These are phyloP conservation scores for Leccinellum albellum DNA, from an alignment of 768 basidiomycete genomes.

Conservation along the genomic window DNA sequence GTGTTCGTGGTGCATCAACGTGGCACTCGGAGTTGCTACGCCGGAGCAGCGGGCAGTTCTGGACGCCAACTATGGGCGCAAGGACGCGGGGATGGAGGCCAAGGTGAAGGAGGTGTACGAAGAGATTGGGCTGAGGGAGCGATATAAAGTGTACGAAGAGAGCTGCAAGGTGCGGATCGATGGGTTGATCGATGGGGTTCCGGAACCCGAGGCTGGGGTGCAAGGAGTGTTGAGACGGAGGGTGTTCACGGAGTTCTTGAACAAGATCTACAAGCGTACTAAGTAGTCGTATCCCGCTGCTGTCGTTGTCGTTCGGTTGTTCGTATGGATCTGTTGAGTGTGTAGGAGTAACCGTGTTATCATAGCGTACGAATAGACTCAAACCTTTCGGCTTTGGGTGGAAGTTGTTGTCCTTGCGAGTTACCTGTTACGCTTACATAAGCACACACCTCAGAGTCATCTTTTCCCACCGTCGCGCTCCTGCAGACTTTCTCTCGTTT, in stretches of 20 bases:
- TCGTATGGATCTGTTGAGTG: not conserved
- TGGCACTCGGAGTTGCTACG: constrained; percentile 60
- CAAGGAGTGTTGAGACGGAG: constrained; percentile 51
- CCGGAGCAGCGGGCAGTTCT: constrained; percentile 55
- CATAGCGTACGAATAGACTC: no score
- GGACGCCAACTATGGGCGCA: constrained; percentile 66
- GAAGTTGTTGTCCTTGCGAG: no score
- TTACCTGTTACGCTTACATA: no score
- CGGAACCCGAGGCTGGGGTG: constrained; percentile 46
- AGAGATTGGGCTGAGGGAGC: constrained; percentile 56
- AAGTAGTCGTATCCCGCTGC: constrained; percentile 35
- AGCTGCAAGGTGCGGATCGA: constrained; percentile 62
- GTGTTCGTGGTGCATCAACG: constrained; percentile 95
- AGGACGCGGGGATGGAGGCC: constrained; percentile 44
- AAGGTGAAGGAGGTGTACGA: constrained; percentile 72
- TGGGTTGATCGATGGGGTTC: constrained; percentile 66
- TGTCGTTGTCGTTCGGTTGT: not conserved
- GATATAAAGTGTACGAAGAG: constrained; percentile 80
- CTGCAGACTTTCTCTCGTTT: no score
- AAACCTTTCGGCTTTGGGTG: no score
- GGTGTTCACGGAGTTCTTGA: constrained; percentile 82
- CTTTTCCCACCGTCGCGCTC: no score
- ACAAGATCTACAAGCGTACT: constrained; percentile 74
- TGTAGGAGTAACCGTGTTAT: not conserved
- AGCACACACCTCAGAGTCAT: no score